phyloP scores from a whole-genome alignment of 306 rosid species.

The Ceratonia siliqua region DNA sequence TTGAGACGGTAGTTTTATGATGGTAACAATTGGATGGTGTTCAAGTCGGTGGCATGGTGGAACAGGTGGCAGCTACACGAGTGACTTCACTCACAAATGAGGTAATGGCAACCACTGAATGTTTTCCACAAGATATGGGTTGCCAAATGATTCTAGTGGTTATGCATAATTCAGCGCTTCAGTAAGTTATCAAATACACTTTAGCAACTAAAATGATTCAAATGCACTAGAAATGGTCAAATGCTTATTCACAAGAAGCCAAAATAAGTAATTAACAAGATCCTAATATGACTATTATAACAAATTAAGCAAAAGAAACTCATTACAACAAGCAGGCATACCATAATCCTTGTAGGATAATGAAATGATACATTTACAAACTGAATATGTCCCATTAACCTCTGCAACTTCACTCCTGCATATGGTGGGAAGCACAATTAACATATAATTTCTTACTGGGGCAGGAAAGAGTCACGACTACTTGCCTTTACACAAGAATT shows the following conservation, averaged over 20 bases:
- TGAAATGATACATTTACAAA: conserved; percentile 68
- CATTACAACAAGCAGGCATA: conserved; percentile 27
- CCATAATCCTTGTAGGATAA: conserved; percentile 62
- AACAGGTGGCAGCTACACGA: background rate
- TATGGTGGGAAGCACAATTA: conserved; percentile 32
- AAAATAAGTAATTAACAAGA: background rate
- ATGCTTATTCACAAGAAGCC: background rate
- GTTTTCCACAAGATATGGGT: background rate
- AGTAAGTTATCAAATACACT: background rate
- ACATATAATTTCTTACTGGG: background rate
- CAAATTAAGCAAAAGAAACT: conserved; percentile 12
- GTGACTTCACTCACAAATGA: background rate
- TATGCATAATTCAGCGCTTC: background rate
- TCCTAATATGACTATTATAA: conserved; percentile 6
- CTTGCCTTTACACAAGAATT: conserved; percentile 66
- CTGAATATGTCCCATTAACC: conserved; percentile 60
- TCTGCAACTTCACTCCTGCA: conserved; percentile 65
- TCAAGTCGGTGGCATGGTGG: background rate
- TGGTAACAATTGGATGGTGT: background rate
- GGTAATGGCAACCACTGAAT: background rate
- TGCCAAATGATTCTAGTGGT: background rate
- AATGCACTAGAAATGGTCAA: background rate
- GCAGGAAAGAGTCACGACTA: background rate
- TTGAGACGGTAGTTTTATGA: background rate
- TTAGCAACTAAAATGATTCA: background rate